Base-by-base conservation (phyloP, 768 basidiomycete species). In the Flagelloscypha sp. region DNA sequence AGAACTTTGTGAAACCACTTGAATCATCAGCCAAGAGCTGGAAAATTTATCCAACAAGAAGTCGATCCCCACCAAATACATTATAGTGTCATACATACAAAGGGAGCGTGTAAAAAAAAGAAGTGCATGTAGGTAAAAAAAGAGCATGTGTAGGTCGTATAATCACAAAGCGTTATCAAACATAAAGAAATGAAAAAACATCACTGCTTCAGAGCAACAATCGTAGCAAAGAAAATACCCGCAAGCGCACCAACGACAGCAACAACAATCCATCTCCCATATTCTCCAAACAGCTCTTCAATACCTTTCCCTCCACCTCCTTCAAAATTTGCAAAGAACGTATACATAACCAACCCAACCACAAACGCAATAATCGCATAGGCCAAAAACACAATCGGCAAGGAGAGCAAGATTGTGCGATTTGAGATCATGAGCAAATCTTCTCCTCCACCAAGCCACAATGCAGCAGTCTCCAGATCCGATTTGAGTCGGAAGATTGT, bases 321-420 rank as follows among this genome's bases (percentile, higher is more conserved):
- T 64, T 59, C 13, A 64, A 30, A 0, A 65, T 61, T 51, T 1
- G 72, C 79, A 5, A 74, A 60, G 55, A 82, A 74, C 0, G 78
- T 73, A 52, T 84, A 85, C 17, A 84, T 40, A 0, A 74, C 68
- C 18, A 85, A 64, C 0, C 71, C 83, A 0, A 72, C 64, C 24
- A 84, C 57, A 58, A 87, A 82, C 1, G 72, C 79, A 2, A 76
- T 65, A 42, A 85, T 66, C 2, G 80, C 72, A 52, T 85, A 87
- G 0, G 75, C 71, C 22, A 86, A 59, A 44, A 85, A 77, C 18
- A 85, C 81, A 15, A 84, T 59, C 1, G 85, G 84, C 9, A 86
- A 67, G 1, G 84, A 82, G 40, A 83, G 62, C 24, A 82, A 56
- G 17, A 86, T 58, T 38, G 74, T 76, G 15, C 77, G 68, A 48